Conservation (phyloP, 768 basidiomycete genomes). For the Tricholoma sp. region DNA sequence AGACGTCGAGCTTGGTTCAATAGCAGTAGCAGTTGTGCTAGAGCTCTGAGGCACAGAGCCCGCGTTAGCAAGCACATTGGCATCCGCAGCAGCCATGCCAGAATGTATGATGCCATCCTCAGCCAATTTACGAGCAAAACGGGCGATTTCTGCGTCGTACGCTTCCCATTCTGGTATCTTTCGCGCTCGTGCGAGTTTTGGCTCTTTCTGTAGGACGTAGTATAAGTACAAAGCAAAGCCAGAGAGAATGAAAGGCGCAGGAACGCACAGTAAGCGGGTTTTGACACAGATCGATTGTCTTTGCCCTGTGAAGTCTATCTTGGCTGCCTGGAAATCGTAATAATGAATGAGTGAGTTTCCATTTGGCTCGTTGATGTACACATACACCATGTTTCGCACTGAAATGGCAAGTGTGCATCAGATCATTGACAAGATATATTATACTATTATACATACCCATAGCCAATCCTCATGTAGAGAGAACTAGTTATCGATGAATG, state of each 20-base stretch:
- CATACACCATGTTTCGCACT: conserved; percentile 99
- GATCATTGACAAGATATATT: not conserved
- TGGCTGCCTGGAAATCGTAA: conserved; percentile 55
- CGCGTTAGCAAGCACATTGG: conserved; percentile 59
- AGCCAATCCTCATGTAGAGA: conserved; percentile 93
- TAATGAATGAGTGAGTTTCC: not conserved
- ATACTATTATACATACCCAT: conserved; percentile 56
- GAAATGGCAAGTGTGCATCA: conserved; percentile 5
- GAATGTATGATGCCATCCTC: conserved; percentile 66
- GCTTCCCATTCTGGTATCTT: conserved; percentile 98
- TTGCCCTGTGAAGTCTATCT: conserved; percentile 73
- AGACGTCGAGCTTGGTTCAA: not conserved
- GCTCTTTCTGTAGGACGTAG: conserved; percentile 73
- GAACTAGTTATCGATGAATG: conserved; percentile 40
- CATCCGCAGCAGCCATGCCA: conserved; percentile 61
- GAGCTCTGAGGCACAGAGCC: conserved; percentile 7
- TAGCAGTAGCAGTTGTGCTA: not conserved
- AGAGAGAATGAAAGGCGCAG: no score
- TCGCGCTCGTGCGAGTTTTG: conserved; percentile 87
- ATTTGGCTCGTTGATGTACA: conserved; percentile 5
- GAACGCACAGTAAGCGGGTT: conserved; percentile 83
- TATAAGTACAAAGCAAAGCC: no score
- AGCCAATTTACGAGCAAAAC: conserved; percentile 69
- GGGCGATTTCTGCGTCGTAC: conserved; percentile 88
- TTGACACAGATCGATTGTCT: conserved; percentile 94